Conservation (phyloP, 2,329 filamentous ascomycete genomes). For the Xylaria sp. region DNA sequence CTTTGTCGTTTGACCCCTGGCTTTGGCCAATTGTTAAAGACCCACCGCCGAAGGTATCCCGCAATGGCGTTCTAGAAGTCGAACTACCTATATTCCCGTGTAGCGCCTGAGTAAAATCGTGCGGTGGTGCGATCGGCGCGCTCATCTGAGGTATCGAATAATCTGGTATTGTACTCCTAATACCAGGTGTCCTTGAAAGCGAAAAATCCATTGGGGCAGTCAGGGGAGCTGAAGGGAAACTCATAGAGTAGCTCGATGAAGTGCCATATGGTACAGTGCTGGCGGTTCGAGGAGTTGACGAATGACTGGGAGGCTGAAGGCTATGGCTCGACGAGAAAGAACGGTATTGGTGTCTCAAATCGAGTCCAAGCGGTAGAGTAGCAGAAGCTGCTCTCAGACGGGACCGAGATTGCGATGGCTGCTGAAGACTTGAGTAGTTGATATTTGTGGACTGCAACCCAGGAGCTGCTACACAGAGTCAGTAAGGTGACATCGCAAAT, state of each 20-base stretch:
- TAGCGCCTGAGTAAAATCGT: constrained; percentile 62
- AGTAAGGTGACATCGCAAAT: constrained; percentile 14
- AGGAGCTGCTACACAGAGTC: constrained; percentile 51
- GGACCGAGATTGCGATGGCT: constrained; percentile 56
- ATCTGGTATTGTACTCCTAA: constrained; percentile 53
- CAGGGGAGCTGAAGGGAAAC: constrained; percentile 64
- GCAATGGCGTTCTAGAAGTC: constrained; percentile 56
- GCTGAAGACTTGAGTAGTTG: constrained; percentile 60
- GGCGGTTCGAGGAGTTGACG: constrained; percentile 49
- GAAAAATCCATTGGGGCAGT: constrained; percentile 65
- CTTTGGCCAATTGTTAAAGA: constrained; percentile 42
- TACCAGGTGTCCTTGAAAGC: constrained; percentile 55
- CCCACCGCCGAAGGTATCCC: constrained; percentile 56
- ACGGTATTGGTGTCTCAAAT: constrained; percentile 49
- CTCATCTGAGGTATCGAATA: constrained; percentile 66
- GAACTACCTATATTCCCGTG: constrained; percentile 54
- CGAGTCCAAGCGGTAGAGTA: constrained; percentile 47
- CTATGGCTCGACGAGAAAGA: constrained; percentile 45
- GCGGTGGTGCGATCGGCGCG: constrained; percentile 62
- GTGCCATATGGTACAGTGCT: constrained; percentile 55
- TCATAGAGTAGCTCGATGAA: constrained; percentile 59
- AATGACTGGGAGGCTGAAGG: constrained; percentile 46
- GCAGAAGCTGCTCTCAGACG: constrained; percentile 59
- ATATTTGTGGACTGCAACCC: constrained; percentile 59
- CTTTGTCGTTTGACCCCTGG: constrained; percentile 45